Percentiles rank a stretch among this genome's conserved stretches.
phyloP scores from a whole-genome alignment of 164 flowering plant genomes.

The Akebia trifoliata region DNA sequence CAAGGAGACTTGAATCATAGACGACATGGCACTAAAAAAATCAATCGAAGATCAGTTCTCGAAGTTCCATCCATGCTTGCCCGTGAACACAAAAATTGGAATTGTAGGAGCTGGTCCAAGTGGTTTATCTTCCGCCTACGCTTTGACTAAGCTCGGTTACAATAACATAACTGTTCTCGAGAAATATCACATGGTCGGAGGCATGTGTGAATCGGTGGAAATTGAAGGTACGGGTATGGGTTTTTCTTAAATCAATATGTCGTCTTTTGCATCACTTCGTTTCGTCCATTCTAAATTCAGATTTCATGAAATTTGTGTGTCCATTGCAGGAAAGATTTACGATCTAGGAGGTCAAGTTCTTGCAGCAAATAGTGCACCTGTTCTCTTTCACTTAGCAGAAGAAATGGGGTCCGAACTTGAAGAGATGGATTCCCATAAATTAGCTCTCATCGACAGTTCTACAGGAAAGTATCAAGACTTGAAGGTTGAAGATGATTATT shows the following conservation, averaged over 20 bases:
- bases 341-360: constrained; percentile 87
- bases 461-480: constrained; percentile 56
- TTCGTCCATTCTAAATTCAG: background rate
- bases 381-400: constrained; percentile 64
- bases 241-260: background rate
- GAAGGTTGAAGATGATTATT: constrained; percentile 67
- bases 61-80: constrained; percentile 63
- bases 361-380: constrained; percentile 77
- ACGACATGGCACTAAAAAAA: constrained; percentile 41
- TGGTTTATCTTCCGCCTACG: constrained; percentile 79
- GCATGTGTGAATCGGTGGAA: constrained; percentile 75
- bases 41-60: constrained; percentile 64
- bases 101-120: constrained; percentile 81
- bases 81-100: constrained; percentile 53
- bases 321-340: constrained; percentile 54
- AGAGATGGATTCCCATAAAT: constrained; percentile 69
- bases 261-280: background rate
- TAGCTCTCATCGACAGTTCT: constrained; percentile 54
- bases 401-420: constrained; percentile 53
- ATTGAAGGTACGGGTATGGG: constrained; percentile 61
- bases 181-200: constrained; percentile 61
- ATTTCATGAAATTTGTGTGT: background rate
- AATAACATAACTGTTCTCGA: constrained; percentile 51
- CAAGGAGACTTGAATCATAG: background rate
- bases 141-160: constrained; percentile 64